Evolutionary conservation across 495 filamentous ascomycete genomes (phyloP), one percentile per base, ranked within the genome.

Genomic region (Podospora pseudopauciseta): DNA sequence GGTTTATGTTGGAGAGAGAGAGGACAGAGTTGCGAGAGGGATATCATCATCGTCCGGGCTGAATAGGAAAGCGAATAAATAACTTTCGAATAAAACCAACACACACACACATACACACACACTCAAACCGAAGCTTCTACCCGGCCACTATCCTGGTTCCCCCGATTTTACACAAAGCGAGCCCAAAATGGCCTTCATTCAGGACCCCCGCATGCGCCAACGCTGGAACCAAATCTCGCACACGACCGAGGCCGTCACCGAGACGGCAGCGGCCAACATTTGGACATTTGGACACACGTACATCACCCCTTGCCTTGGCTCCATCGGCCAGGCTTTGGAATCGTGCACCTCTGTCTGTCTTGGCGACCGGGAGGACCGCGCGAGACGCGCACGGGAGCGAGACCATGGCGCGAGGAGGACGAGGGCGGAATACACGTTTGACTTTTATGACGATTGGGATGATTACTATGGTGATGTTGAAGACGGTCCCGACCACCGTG

Each of bases 401-500:
- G 86, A 79, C 15, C 75, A 81, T 13, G 83, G 84, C 11, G 78
- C 80, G 0, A 68, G 75, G 7, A 81, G 89, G 70, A 90, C 89
- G 11, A 80, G 88, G 54, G 89, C 91, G 28, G 93, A 97, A 75
- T 87, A 89, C 55, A 91, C 86, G 70, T 99, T 99, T 72, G 96
- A 97, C 72, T 99, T 99, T 81, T 99, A 99, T 80, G 95, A 99
- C 76, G 94, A 97, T 74, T 97, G 94, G 93, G 92, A 97, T 62
- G 92, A 93, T 65, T 84, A 73, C n/a, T 76, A 76, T 34, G 77
- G 79, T 27, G 76, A 72, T 15, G 64, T 9, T 26, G 65, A 63
- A 23, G 34, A 13, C n/a, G 63, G 63, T 15, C 54, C 75, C 94
- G 64, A 89, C 87, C 27, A 84, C 87, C 27, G 83, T 83, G 71